Evolutionary conservation across 2,329 filamentous ascomycete species (phyloP).

Genomic region (Atkinsonella hypoxylon): DNA sequence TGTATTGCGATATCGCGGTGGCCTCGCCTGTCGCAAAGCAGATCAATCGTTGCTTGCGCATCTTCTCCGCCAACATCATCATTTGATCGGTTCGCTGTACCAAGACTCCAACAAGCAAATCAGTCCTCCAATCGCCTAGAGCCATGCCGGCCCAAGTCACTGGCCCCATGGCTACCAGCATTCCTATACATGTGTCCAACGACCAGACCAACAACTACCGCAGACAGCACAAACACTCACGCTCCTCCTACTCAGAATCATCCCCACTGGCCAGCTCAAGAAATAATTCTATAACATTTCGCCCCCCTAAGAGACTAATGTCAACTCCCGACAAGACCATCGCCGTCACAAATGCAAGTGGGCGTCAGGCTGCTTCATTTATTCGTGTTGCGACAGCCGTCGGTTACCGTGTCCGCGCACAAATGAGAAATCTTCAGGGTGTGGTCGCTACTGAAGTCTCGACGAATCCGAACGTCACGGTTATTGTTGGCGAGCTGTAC

Average conservation of each 20-base stretch:
- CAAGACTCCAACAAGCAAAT: neutral
- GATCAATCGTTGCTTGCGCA: slow-evolving; percentile 5
- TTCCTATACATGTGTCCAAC: slow-evolving; percentile 25
- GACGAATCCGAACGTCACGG: slow-evolving; percentile 62
- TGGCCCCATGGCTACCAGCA: slow-evolving; percentile 24
- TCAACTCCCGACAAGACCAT: slow-evolving; percentile 62
- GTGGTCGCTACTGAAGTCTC: slow-evolving; percentile 81
- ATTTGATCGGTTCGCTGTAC: neutral
- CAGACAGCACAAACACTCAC: slow-evolving; percentile 46
- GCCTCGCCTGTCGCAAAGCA: slow-evolving; percentile 14
- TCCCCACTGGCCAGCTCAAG: slow-evolving; percentile 41
- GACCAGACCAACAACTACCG: slow-evolving; percentile 23
- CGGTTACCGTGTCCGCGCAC: slow-evolving; percentile 85
- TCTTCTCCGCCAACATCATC: neutral
- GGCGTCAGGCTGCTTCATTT: slow-evolving; percentile 88
- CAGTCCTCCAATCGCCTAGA: slow-evolving; percentile 4
- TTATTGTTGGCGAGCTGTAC: slow-evolving; percentile 54
- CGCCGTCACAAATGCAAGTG: slow-evolving; percentile 90
- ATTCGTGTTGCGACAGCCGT: slow-evolving; percentile 89
- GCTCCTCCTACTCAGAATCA: slow-evolving; percentile 49
- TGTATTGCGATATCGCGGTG: slow-evolving; percentile 12
- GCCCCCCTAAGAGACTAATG: slow-evolving; percentile 46
- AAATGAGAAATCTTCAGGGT: slow-evolving; percentile 77
- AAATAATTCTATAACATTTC: slow-evolving; percentile 50
- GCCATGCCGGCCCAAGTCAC: slow-evolving; percentile 29